These are phyloP conservation scores for Crithidia acanthocephali DNA, from an alignment of 208 protist species.

Conservation along the genomic window DNA sequence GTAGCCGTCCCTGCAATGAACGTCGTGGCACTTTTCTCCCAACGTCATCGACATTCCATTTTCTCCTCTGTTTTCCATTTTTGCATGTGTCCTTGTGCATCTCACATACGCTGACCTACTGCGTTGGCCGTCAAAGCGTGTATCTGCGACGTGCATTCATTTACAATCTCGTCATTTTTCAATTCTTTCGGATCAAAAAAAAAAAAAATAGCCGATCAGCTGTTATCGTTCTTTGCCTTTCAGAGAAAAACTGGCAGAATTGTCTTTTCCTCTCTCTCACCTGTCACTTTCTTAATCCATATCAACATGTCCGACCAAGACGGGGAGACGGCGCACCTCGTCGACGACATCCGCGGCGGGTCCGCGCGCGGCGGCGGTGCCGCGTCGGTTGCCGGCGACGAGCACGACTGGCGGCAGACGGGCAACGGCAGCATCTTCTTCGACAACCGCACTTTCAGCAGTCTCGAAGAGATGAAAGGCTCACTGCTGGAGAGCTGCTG, in stretches of 20 bases:
- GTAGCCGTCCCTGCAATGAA: too few species aligned
- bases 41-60: too few species aligned
- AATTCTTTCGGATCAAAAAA: too few species aligned
- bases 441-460: slow-evolving; percentile 74
- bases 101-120: too few species aligned
- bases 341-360: slow-evolving; percentile 18
- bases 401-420: slow-evolving; percentile 43
- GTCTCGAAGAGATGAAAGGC: slow-evolving; percentile 74
- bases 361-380: slow-evolving; percentile 14
- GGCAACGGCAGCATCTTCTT: slow-evolving; percentile 59
- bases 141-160: background rate
- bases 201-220: too few species aligned
- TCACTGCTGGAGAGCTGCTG: slow-evolving; percentile 76
- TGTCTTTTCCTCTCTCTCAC: slow-evolving; percentile 6
- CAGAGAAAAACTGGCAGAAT: too few species aligned
- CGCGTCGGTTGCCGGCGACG: slow-evolving; percentile 10
- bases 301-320: slow-evolving; percentile 9
- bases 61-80: too few species aligned
- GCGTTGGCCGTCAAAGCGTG: too few species aligned
- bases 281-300: slow-evolving; percentile 15
- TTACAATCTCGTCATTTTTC: background rate
- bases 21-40: too few species aligned
- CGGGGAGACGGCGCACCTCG: slow-evolving; percentile 15
- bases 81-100: too few species aligned
- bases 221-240: too few species aligned